phyloP scores from a whole-genome alignment of 2,329 filamentous ascomycete genomes.

The Akanthomyces muscarius region DNA sequence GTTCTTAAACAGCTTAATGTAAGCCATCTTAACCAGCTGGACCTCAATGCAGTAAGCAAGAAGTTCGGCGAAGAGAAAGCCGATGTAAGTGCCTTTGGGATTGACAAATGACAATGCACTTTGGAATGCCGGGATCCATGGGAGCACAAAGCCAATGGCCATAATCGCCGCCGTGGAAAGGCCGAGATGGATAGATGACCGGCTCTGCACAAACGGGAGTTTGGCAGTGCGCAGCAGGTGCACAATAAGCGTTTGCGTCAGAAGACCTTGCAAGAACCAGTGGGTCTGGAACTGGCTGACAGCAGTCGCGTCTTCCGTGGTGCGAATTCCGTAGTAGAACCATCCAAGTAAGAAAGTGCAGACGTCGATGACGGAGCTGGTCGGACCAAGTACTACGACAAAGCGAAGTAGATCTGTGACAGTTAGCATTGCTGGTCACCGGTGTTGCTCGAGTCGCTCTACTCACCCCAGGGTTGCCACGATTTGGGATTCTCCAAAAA shows the following conservation, averaged over 20 bases:
- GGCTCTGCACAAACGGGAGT: slow-evolving; percentile 26
- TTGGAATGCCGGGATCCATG: slow-evolving; percentile 25
- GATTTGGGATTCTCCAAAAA: slow-evolving; percentile 26
- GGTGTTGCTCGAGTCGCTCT: neutral
- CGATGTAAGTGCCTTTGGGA: slow-evolving; percentile 23
- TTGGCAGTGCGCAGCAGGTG: slow-evolving; percentile 27
- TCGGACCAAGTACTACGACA: slow-evolving; percentile 26
- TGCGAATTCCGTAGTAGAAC: slow-evolving; percentile 25
- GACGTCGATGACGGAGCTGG: slow-evolving; percentile 28
- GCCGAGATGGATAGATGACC: slow-evolving; percentile 21
- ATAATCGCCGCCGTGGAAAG: slow-evolving; percentile 26
- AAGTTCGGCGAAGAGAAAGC: slow-evolving; percentile 25
- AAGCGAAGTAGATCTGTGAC: slow-evolving; percentile 27
- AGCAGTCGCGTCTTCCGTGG: slow-evolving; percentile 12
- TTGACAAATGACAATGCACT: slow-evolving; percentile 22
- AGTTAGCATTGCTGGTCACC: neutral
- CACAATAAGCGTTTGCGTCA: slow-evolving; percentile 29
- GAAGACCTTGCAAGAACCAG: slow-evolving; percentile 28
- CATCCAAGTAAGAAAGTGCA: slow-evolving; percentile 24
- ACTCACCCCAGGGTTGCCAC: slow-evolving; percentile 24
- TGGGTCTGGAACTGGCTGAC: slow-evolving; percentile 25
- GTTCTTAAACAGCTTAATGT: slow-evolving; percentile 24
- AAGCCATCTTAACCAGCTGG: slow-evolving; percentile 27
- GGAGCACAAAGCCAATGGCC: slow-evolving; percentile 25
- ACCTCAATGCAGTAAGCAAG: slow-evolving; percentile 26